phyloP scores from a whole-genome alignment of 768 basidiomycete genomes.

The Lactifluus subvellereus region DNA sequence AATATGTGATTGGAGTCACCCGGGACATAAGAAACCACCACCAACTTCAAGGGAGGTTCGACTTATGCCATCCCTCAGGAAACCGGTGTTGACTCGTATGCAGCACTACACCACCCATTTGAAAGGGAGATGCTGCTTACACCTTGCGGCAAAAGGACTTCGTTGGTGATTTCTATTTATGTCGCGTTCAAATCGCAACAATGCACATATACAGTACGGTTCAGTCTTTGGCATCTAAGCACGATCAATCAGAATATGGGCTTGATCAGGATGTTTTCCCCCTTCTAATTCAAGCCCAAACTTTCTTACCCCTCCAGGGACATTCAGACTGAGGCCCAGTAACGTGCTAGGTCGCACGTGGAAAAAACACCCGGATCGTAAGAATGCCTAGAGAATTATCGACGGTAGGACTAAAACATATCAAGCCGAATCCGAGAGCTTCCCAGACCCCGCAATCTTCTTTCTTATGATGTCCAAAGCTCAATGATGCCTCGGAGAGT shows the following conservation, averaged over 20 bases:
- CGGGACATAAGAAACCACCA: background rate
- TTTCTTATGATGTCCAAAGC: background rate
- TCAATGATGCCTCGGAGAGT: background rate
- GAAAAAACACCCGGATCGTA: background rate
- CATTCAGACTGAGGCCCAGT: background rate
- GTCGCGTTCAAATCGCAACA: background rate
- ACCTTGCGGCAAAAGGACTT: no score
- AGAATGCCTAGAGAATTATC: background rate
- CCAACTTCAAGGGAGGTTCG: no score
- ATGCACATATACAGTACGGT: background rate
- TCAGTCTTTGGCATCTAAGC: background rate
- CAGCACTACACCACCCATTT: background rate
- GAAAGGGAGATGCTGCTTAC: no score
- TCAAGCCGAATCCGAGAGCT: background rate
- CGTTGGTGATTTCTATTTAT: no score
- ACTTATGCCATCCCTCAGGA: no score
- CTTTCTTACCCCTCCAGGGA: background rate
- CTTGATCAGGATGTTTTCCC: background rate
- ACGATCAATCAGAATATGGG: background rate
- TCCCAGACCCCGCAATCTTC: slow-evolving; percentile 2
- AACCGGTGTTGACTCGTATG: no score
- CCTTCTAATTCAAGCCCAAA: background rate
- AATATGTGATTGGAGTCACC: background rate
- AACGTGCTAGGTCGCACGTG: background rate
- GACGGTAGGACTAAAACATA: background rate